Conservation (phyloP, 2,329 filamentous ascomycete species). For the Xylaria sp. region DNA sequence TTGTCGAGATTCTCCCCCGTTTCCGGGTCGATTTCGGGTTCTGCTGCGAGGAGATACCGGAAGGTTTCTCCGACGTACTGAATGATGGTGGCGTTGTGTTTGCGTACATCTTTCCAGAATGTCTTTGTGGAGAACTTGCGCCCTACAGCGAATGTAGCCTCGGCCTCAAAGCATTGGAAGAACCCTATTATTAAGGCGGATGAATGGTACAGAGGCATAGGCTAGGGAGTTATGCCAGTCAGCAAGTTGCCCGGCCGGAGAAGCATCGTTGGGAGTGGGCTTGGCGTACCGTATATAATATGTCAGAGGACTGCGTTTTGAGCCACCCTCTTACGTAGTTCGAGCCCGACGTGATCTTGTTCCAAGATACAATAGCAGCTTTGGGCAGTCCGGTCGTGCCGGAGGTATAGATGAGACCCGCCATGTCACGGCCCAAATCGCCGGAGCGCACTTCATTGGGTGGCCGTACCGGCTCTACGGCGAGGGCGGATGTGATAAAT, state of each 20-base stretch:
- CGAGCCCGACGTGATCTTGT: slow-evolving; percentile 67
- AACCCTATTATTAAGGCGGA: slow-evolving; percentile 80
- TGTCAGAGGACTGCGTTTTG: slow-evolving; percentile 68
- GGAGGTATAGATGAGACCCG: slow-evolving; percentile 83
- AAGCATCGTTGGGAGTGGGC: neutral
- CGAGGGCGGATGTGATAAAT: slow-evolving; percentile 64
- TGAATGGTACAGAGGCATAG: slow-evolving; percentile 91
- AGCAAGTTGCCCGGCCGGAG: neutral
- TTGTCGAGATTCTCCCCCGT: slow-evolving; percentile 77
- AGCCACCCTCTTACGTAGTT: slow-evolving; percentile 67
- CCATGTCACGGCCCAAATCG: slow-evolving; percentile 66
- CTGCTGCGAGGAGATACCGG: slow-evolving; percentile 79
- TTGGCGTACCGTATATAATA: slow-evolving; percentile 76
- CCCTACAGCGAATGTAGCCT: slow-evolving; percentile 76
- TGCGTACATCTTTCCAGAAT: slow-evolving; percentile 82
- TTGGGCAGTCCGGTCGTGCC: slow-evolving; percentile 89
- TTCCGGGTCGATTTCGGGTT: slow-evolving; percentile 68
- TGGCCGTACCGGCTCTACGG: slow-evolving; percentile 64
- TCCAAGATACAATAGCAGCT: slow-evolving; percentile 79
- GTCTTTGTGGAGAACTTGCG: slow-evolving; percentile 80
- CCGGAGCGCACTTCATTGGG: slow-evolving; percentile 68
- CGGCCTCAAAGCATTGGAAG: slow-evolving; percentile 66
- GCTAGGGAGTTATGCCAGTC: slow-evolving; percentile 57
- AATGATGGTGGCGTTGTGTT: slow-evolving; percentile 76
- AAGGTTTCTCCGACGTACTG: slow-evolving; percentile 92